A percentile compares a stretch with the other conserved stretches of the same genome.
Evolutionary conservation across 257 asterid genomes (phyloP).

Genomic region (Fraxinus americana): DNA sequence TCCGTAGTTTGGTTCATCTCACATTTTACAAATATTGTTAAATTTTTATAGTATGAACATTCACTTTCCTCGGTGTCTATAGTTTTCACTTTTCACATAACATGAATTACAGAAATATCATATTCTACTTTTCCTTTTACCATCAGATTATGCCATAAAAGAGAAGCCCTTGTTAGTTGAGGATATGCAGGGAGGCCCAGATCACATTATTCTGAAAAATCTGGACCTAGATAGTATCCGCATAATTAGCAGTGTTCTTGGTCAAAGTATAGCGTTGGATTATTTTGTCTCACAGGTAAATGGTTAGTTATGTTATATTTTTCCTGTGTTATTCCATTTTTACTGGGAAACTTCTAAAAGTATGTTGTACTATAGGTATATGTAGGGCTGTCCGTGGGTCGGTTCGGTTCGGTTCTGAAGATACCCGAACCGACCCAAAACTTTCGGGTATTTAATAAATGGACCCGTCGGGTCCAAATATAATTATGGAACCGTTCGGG

Average conservation of each 20-base stretch:
- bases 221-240: conserved; percentile 91
- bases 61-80: not conserved
- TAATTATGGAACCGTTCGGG: too few species aligned
- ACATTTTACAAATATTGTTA: conserved; percentile 7
- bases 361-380: not conserved
- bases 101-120: not conserved
- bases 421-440: too few species aligned
- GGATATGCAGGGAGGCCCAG: conserved; percentile 96
- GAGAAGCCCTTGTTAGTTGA: conserved; percentile 84
- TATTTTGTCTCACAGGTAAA: conserved; percentile 96
- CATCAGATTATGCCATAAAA: conserved; percentile 84
- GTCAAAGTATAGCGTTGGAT: conserved; percentile 96
- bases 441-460: too few species aligned
- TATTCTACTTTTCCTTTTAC: conserved; percentile 7
- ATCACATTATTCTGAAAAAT: conserved; percentile 73
- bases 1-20: not conserved
- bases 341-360: not conserved
- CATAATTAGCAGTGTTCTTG: conserved; percentile 85
- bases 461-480: too few species aligned
- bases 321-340: not conserved
- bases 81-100: not conserved
- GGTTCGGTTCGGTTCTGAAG: too few species aligned
- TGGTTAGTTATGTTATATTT: not conserved
- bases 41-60: not conserved
- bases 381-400: too few species aligned